A percentile compares a stretch with the other conserved stretches of the same genome.
Conservation (phyloP, 23 red algal species). For the Gracilaria caudata region DNA sequence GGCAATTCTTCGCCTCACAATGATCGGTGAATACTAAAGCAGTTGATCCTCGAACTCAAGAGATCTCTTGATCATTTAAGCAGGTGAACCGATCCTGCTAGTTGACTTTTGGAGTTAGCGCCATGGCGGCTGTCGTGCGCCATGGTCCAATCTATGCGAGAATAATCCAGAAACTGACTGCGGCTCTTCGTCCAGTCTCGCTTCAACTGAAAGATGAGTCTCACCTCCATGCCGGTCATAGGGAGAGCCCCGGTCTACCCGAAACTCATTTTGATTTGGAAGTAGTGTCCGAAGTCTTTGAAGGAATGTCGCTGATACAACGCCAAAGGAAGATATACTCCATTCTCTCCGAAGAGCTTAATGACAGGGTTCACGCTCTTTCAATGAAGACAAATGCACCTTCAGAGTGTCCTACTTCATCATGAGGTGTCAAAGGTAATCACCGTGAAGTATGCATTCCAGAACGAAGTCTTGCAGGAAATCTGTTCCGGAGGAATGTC, state of each 20-base stretch:
- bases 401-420: conserved; percentile 19
- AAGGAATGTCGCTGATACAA: conserved; percentile 45
- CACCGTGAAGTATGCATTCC: conserved; percentile 47
- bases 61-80: neutral
- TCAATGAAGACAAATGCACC: conserved; percentile 77
- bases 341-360: conserved; percentile 74
- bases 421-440: conserved; percentile 45
- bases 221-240: conserved; percentile 70
- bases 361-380: conserved; percentile 75
- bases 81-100: neutral
- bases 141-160: conserved; percentile 43
- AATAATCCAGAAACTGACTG: conserved; percentile 62
- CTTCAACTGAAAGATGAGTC: conserved; percentile 78
- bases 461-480: conserved; percentile 42
- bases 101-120: neutral
- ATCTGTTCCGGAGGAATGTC: conserved; percentile 35
- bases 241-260: conserved; percentile 51
- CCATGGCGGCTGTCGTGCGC: conserved; percentile 7
- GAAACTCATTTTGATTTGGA: conserved; percentile 86
- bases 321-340: conserved; percentile 80
- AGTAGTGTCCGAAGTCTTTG: conserved; percentile 71
- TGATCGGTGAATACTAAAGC: too few species aligned
- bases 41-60: too few species aligned
- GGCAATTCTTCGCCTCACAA: too few species aligned
- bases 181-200: conserved; percentile 53